Conservation (phyloP, 2,329 filamentous ascomycete genomes). For the Colletotrichum navitas region DNA sequence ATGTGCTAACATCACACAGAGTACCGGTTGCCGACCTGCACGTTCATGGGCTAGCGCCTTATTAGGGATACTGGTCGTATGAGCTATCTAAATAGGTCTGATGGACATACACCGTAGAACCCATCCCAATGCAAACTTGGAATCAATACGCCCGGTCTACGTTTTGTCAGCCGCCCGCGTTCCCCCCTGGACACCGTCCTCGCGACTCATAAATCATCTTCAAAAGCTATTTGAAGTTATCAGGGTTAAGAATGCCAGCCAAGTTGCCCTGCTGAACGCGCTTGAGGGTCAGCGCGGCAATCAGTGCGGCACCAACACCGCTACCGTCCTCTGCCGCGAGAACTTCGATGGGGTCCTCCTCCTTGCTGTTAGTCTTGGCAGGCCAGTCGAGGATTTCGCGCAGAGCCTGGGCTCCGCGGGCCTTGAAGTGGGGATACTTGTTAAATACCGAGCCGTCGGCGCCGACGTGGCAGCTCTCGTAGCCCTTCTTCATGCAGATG, state of each 20-base stretch:
- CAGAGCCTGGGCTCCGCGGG: slow-evolving; percentile 87
- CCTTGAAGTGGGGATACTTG: slow-evolving; percentile 99
- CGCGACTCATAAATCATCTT: slow-evolving; percentile 19
- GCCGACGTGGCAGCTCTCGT: slow-evolving; percentile 89
- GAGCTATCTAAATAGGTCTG: slow-evolving; percentile 33
- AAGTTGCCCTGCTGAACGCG: slow-evolving; percentile 73
- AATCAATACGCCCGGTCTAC: slow-evolving; percentile 45
- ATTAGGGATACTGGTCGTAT: slow-evolving; percentile 24
- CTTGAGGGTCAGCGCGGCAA: slow-evolving; percentile 80
- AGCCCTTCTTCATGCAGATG: slow-evolving; percentile 96
- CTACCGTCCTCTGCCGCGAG: slow-evolving; percentile 93
- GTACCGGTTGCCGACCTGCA: slow-evolving; percentile 81
- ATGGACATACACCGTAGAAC: slow-evolving; percentile 26
- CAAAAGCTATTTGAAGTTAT: slow-evolving; percentile 65
- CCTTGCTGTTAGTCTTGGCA: slow-evolving; percentile 74
- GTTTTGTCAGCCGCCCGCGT: slow-evolving; percentile 21
- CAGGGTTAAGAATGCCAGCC: slow-evolving; percentile 73
- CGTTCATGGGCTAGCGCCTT: slow-evolving; percentile 71
- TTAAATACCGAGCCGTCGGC: slow-evolving; percentile 98
- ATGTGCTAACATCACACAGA: slow-evolving; percentile 54
- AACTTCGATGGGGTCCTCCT: slow-evolving; percentile 89
- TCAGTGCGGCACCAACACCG: slow-evolving; percentile 95
- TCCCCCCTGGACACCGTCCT: slow-evolving; percentile 40
- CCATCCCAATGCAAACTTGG: slow-evolving; percentile 34
- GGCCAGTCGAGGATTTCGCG: slow-evolving; percentile 97